Percentiles rank a stretch among this genome's conserved stretches.
Conservation (phyloP, 164 flowering plant species). For the Santalum album region DNA sequence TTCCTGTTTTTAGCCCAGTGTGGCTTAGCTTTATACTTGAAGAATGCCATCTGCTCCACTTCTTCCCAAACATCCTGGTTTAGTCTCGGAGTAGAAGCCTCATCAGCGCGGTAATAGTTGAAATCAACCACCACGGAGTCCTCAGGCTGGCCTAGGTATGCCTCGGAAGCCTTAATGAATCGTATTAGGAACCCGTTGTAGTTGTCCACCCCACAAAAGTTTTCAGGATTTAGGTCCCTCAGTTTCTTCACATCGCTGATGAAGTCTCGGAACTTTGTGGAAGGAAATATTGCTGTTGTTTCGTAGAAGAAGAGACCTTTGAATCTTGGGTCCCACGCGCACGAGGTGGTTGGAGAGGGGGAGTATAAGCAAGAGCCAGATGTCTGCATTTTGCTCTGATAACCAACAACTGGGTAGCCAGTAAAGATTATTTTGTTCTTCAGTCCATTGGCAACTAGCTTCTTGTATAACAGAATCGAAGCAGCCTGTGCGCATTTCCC, state of each 20-base stretch:
- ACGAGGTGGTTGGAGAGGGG: constrained; percentile 20
- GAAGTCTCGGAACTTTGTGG: constrained; percentile 45
- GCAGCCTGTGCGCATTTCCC: constrained; percentile 72
- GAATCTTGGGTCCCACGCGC: constrained; percentile 88
- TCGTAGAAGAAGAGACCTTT: constrained; percentile 80
- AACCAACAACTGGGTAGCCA: constrained; percentile 83
- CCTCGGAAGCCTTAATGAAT: constrained; percentile 55
- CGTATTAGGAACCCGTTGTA: constrained; percentile 76
- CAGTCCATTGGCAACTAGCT: constrained; percentile 57
- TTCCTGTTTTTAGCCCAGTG: constrained; percentile 91
- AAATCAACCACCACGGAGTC: constrained; percentile 79
- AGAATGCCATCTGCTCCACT: constrained; percentile 81
- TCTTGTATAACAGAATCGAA: constrained; percentile 40
- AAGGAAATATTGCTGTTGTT: constrained; percentile 62
- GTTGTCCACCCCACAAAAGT: constrained; percentile 63
- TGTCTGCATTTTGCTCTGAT: constrained; percentile 69
- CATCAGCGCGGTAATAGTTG: constrained; percentile 66
- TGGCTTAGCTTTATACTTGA: constrained; percentile 72
- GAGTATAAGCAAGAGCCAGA: constrained; percentile 84
- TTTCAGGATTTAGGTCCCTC: constrained; percentile 48
- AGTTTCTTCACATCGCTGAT: constrained; percentile 55
- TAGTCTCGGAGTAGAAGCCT: constrained; percentile 53
- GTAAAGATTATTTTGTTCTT: constrained; percentile 66
- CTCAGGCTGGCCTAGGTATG: constrained; percentile 65
- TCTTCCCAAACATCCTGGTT: constrained; percentile 80